Percentiles rank a stretch among this genome's conserved stretches.
Conservation (phyloP, 1,284 basidiomycete genomes). For the Tylopilus sp. region DNA sequence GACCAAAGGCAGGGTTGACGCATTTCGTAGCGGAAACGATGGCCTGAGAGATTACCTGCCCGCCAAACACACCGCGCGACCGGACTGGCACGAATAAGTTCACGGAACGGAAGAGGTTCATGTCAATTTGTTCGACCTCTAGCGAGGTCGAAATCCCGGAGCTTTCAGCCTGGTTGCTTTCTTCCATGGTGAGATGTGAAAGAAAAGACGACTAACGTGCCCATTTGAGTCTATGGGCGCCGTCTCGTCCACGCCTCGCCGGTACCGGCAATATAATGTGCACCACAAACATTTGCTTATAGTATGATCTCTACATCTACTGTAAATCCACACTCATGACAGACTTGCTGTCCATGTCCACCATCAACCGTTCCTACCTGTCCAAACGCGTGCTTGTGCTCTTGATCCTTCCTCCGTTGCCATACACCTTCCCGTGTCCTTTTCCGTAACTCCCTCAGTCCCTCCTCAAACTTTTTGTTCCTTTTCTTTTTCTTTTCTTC, state of each 20-base stretch:
- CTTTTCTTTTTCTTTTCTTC: constrained; percentile 90
- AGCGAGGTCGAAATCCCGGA: constrained; percentile 72
- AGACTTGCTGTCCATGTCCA: constrained; percentile 72
- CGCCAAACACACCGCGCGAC: constrained; percentile 85
- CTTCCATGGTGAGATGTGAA: constrained; percentile 35
- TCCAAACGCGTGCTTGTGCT: constrained; percentile 86
- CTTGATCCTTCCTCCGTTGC: constrained; percentile 84
- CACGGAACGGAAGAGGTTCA: constrained; percentile 76
- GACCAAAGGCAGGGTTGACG: constrained; percentile 67
- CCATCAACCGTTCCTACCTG: constrained; percentile 59
- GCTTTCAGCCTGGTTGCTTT: constrained; percentile 57
- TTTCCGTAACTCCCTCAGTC: constrained; percentile 79
- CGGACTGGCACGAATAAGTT: constrained; percentile 71
- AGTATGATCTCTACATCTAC: constrained; percentile 87
- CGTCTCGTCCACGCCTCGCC: neutral
- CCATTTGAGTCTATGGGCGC: neutral
- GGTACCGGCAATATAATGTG: too few species aligned
- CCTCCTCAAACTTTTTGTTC: constrained; percentile 91
- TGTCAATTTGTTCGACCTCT: constrained; percentile 81
- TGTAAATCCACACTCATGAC: constrained; percentile 85
- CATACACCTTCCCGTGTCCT: constrained; percentile 89
- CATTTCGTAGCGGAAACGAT: constrained; percentile 80
- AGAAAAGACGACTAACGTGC: neutral
- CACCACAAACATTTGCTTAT: too few species aligned
- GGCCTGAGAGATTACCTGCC: constrained; percentile 89